Conservation (phyloP, 371 early-diverging fungal species). For the Entomophthora muscae region DNA sequence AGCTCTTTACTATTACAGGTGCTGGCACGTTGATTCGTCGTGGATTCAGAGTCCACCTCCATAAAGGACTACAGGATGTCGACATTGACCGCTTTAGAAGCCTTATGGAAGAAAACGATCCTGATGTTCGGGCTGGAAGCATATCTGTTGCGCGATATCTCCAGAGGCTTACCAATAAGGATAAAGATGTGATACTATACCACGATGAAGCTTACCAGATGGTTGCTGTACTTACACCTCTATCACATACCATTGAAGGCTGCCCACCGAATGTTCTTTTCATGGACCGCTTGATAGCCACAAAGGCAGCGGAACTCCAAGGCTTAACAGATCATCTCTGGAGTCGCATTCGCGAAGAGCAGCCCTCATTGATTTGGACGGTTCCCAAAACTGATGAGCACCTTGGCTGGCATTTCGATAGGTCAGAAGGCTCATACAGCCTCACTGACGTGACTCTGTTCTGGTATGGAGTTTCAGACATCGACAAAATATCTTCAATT, state of each 20-base stretch:
- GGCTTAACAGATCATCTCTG: constrained; percentile 83
- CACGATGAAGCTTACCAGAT: constrained; percentile 77
- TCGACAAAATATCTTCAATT: constrained; percentile 28
- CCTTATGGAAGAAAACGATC: constrained; percentile 59
- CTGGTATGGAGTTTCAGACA: constrained; percentile 76
- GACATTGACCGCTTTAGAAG: constrained; percentile 72
- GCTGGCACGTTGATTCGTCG: constrained; percentile 92
- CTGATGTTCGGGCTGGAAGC: constrained; percentile 37
- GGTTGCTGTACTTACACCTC: constrained; percentile 48
- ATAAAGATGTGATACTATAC: constrained; percentile 38
- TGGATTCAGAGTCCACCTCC: constrained; percentile 69
- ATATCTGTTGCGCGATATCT: constrained; percentile 56
- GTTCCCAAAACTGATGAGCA: constrained; percentile 33
- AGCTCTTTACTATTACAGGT: constrained; percentile 89
- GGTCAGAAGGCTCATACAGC: constrained; percentile 71
- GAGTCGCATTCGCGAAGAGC: constrained; percentile 55
- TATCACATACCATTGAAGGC: not conserved
- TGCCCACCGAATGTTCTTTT: constrained; percentile 22
- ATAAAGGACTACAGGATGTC: constrained; percentile 34
- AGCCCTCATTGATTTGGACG: constrained; percentile 48
- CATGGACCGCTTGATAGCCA: constrained; percentile 63
- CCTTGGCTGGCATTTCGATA: constrained; percentile 80
- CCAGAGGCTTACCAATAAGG: constrained; percentile 31
- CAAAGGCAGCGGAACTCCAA: constrained; percentile 57
- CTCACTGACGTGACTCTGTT: constrained; percentile 55